These are phyloP conservation scores for Pestalotiopsis fici DNA, from an alignment of 2,329 filamentous ascomycete species.

Conservation along the genomic window DNA sequence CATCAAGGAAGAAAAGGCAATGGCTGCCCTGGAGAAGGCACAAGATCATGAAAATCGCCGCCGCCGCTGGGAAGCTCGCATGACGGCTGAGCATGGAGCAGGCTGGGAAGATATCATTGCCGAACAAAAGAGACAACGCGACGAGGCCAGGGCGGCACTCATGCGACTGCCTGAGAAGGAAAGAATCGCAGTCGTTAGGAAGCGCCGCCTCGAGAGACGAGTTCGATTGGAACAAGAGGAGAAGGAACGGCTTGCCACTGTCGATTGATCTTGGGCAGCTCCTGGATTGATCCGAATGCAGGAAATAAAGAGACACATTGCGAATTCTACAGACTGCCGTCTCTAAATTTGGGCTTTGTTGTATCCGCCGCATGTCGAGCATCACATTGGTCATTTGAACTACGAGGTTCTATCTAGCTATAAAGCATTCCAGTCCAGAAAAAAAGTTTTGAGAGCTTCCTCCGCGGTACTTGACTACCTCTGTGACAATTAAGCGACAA, in stretches of 20 bases:
- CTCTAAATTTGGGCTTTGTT: too few species aligned
- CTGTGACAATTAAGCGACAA: not conserved
- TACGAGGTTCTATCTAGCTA: too few species aligned
- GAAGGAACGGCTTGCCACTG: not conserved
- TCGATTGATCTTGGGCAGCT: not conserved
- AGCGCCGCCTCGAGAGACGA: not conserved
- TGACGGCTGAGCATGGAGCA: constrained; percentile 19
- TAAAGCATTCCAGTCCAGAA: too few species aligned
- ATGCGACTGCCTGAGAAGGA: not conserved
- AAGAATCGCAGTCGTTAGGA: not conserved
- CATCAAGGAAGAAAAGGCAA: constrained; percentile 21
- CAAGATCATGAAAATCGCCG: not conserved
- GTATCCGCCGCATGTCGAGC: too few species aligned
- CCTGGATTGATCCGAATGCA: not conserved
- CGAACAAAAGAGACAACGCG: not conserved
- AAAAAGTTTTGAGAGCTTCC: too few species aligned
- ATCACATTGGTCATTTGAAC: too few species aligned
- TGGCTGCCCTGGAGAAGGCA: constrained; percentile 20
- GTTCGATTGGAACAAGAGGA: not conserved
- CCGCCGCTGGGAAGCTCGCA: constrained; percentile 21
- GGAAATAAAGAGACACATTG: not conserved
- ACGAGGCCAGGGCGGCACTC: not conserved
- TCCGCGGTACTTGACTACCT: not conserved
- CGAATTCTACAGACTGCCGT: not conserved
- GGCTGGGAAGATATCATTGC: constrained; percentile 13